Percentiles rank a stretch among this genome's conserved stretches.
Conservation (phyloP, 1,139 yeast genomes). For the Meyerozyma carpophila region DNA sequence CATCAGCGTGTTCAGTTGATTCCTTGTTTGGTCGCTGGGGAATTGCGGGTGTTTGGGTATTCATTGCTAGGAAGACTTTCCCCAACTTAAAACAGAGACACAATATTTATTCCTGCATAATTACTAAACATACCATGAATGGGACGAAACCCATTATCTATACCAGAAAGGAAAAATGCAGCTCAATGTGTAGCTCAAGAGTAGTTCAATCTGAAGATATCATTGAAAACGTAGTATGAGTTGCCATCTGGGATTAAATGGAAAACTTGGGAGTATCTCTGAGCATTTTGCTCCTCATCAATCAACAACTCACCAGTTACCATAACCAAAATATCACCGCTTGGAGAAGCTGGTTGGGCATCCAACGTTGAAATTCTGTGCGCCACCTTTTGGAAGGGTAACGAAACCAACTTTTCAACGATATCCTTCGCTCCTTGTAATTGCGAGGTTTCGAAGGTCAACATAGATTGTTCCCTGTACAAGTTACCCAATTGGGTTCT, state of each 20-base stretch:
- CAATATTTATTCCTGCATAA: background rate
- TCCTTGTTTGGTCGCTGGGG: constrained; percentile 15
- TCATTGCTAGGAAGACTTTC: background rate
- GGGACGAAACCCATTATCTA: background rate
- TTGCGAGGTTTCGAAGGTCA: constrained; percentile 92
- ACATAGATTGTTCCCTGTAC: constrained; percentile 95
- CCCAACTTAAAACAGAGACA: background rate
- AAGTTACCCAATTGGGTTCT: constrained; percentile 90
- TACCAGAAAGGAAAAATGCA: background rate
- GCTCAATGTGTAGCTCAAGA: constrained; percentile 19
- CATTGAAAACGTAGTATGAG: constrained; percentile 92
- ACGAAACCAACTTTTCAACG: constrained; percentile 79
- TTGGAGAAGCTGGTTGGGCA: constrained; percentile 95
- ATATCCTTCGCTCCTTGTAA: constrained; percentile 91
- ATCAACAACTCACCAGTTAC: constrained; percentile 92
- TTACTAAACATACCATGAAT: background rate
- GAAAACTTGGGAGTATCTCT: constrained; percentile 95
- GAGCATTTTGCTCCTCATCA: constrained; percentile 93
- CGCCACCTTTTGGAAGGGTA: constrained; percentile 88
- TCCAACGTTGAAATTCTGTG: constrained; percentile 93
- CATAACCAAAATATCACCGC: constrained; percentile 93
- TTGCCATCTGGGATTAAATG: constrained; percentile 91
- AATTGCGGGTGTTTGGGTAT: constrained; percentile 3
- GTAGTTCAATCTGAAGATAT: constrained; percentile 91
- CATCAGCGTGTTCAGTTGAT: background rate